phyloP scores from a whole-genome alignment of 2,329 filamentous ascomycete genomes.

The Penicillium verrucosum region DNA sequence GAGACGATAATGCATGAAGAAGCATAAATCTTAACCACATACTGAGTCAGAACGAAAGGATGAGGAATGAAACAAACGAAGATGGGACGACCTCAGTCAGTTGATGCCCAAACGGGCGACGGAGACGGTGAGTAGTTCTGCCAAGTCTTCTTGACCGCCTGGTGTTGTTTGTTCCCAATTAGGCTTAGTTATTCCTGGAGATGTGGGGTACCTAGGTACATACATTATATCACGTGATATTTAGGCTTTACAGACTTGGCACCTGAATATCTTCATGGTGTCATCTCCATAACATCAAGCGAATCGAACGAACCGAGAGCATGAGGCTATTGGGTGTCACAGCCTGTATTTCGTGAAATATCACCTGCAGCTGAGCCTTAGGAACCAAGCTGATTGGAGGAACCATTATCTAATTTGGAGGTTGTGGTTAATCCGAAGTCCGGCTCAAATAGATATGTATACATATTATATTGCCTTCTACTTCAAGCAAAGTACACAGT shows the following conservation, averaged over 20 bases:
- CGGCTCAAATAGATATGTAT: background rate
- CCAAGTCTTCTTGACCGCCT: background rate
- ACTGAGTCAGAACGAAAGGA: constrained; percentile 8
- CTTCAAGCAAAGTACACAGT: constrained; percentile 4
- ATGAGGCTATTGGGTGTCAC: background rate
- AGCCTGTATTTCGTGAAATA: background rate
- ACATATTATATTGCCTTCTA: background rate
- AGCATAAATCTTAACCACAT: constrained; percentile 6
- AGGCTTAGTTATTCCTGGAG: background rate
- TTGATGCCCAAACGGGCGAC: constrained; percentile 4
- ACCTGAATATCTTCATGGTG: background rate
- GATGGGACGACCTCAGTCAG: background rate
- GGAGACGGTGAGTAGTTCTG: constrained; percentile 6
- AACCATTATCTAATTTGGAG: no score
- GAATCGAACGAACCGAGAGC: background rate
- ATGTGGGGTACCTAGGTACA: background rate
- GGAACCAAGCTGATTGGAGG: background rate
- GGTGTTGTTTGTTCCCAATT: background rate
- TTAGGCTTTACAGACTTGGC: no score
- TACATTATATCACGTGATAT: background rate
- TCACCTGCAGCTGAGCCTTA: background rate
- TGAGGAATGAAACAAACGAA: background rate
- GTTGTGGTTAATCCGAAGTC: background rate
- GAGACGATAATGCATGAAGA: background rate
- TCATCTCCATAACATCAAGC: background rate